Percentiles rank a stretch among this genome's conserved stretches.
Conservation (phyloP, 495 filamentous ascomycete species). For the Cetradonia linearis region DNA sequence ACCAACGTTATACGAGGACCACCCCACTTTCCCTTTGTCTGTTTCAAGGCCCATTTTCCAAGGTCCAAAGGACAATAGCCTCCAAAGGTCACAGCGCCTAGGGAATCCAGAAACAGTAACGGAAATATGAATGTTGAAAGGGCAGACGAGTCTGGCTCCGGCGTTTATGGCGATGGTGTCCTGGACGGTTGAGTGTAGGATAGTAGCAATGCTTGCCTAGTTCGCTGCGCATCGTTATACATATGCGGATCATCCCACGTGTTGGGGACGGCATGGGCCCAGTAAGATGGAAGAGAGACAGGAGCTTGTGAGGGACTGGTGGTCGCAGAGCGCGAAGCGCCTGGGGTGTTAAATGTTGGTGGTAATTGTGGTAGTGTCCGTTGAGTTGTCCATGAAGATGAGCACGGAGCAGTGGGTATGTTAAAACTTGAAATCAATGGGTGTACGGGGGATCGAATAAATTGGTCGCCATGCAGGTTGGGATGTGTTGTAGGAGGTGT, state of each 20-base stretch:
- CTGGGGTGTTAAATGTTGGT: background rate
- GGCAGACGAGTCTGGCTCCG: background rate
- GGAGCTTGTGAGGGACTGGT: background rate
- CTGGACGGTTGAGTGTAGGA: conserved; percentile 5
- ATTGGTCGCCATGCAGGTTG: background rate
- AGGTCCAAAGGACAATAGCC: conserved; percentile 5
- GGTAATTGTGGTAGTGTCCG: background rate
- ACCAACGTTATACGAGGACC: conserved; percentile 1
- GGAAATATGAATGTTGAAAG: conserved; percentile 8
- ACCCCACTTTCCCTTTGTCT: conserved; percentile 6
- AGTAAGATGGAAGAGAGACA: background rate
- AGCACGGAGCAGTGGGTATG: background rate
- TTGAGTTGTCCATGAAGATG: background rate
- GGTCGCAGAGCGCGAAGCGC: background rate
- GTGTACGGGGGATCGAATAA: conserved; percentile 2
- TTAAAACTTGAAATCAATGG: too few species aligned
- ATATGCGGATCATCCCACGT: background rate
- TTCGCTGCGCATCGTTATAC: background rate
- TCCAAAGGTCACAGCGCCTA: conserved; percentile 5
- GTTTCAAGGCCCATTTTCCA: conserved; percentile 11
- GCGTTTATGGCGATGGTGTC: conserved; percentile 1
- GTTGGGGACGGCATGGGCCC: background rate
- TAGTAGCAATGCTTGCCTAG: conserved; percentile 1
- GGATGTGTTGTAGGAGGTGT: background rate
- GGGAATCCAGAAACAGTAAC: background rate